Evolutionary conservation across 2,329 filamentous ascomycete genomes (phyloP).

Genomic region (Hirsutella rhossiliensis): DNA sequence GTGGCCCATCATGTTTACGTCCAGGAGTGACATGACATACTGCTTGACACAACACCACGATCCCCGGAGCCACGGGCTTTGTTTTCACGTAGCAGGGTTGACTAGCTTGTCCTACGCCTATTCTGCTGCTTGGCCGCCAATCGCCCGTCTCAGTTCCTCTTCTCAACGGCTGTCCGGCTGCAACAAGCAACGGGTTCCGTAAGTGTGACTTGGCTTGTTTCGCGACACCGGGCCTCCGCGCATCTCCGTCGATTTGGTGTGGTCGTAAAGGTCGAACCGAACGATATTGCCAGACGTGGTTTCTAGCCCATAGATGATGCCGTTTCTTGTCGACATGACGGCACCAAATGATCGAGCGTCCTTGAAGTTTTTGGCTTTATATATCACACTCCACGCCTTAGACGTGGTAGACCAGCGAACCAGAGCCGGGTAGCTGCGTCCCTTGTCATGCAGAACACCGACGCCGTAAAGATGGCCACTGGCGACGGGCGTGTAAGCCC

Average conservation of each 20-base stretch:
- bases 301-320: slow-evolving; percentile 3
- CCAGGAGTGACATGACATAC: no score
- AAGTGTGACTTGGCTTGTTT: not conserved
- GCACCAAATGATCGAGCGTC: not conserved
- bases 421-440: not conserved
- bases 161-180: not conserved
- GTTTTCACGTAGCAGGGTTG: no score
- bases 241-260: not conserved
- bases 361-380: not conserved
- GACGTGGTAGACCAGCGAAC: not conserved
- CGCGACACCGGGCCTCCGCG: not conserved
- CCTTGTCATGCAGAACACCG: not conserved
- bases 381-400: not conserved
- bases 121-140: no score
- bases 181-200: not conserved
- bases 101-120: no score
- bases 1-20: no score
- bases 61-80: no score
- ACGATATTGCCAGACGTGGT: not conserved
- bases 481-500: not conserved
- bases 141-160: no score
- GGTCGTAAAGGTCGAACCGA: not conserved
- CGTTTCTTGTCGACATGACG: slow-evolving; percentile 3
- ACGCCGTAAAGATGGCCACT: slow-evolving; percentile 1
- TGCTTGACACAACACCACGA: no score